These are phyloP conservation scores for Diaporthe destruens DNA, from an alignment of 2,329 filamentous ascomycete genomes.

Conservation along the genomic window DNA sequence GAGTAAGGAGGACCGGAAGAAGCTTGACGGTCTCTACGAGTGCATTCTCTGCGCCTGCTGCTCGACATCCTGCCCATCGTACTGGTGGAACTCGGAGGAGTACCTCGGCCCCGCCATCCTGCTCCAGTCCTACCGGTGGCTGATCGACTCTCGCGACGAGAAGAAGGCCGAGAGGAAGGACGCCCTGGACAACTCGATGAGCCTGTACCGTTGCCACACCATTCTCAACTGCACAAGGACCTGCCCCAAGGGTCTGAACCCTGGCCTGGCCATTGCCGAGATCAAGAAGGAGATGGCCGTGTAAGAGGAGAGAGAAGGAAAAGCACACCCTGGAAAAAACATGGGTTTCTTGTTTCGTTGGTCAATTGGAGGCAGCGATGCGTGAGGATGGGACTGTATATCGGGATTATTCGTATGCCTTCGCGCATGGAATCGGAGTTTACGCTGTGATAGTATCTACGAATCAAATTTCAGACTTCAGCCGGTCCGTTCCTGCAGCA, in stretches of 20 bases:
- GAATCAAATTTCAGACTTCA: slow-evolving; percentile 43
- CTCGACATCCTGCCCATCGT: slow-evolving; percentile 98
- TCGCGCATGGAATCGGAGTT: slow-evolving; percentile 51
- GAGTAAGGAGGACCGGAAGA: slow-evolving; percentile 90
- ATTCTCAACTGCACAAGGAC: slow-evolving; percentile 99
- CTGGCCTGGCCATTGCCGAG: slow-evolving; percentile 93
- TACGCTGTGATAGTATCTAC: slow-evolving; percentile 48
- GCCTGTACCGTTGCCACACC: slow-evolving; percentile 97
- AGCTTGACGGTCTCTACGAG: slow-evolving; percentile 98
- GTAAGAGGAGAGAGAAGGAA: slow-evolving; percentile 46
- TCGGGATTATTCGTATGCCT: slow-evolving; percentile 44
- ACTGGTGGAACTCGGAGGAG: slow-evolving; percentile 99
- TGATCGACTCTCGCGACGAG: slow-evolving; percentile 95
- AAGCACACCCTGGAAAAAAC: background rate
- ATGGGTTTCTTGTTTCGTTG: slow-evolving; percentile 35
- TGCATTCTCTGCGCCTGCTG: slow-evolving; percentile 99
- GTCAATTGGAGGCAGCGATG: slow-evolving; percentile 33
- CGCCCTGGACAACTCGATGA: slow-evolving; percentile 98
- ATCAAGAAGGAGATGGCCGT: slow-evolving; percentile 97
- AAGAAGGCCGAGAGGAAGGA: slow-evolving; percentile 88
- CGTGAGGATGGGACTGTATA: slow-evolving; percentile 34
- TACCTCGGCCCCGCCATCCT: slow-evolving; percentile 98
- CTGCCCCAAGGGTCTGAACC: slow-evolving; percentile 98
- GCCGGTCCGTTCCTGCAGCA: slow-evolving; percentile 8
- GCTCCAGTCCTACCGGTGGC: slow-evolving; percentile 97